phyloP scores from a whole-genome alignment of 225 moss, liverwort and hornwort species.

The Marchantia paleacea region DNA sequence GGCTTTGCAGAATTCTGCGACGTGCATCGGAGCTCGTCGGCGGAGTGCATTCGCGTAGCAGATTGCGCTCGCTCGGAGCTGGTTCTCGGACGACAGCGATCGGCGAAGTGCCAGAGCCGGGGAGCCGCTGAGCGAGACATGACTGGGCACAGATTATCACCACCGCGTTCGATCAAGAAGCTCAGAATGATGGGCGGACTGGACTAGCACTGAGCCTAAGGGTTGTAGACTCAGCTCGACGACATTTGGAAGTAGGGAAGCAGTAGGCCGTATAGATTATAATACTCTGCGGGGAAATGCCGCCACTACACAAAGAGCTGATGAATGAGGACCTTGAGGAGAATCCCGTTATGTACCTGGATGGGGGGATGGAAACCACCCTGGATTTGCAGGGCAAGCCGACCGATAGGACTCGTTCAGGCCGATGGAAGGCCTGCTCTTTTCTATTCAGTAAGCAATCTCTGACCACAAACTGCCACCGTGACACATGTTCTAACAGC shows the following conservation, averaged over 20 bases:
- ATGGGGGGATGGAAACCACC: constrained; percentile 5
- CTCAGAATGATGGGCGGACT: neutral
- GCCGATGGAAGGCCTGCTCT: constrained; percentile 22
- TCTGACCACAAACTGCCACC: neutral
- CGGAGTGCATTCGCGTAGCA: neutral
- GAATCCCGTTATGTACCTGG: constrained; percentile 10
- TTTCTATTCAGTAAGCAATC: constrained; percentile 4
- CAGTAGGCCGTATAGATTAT: neutral
- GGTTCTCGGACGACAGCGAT: neutral
- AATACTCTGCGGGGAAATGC: constrained; percentile 1
- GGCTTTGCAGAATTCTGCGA: neutral
- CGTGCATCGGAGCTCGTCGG: neutral
- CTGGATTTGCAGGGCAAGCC: constrained; percentile 25
- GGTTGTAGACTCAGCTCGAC: neutral
- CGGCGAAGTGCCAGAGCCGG: too few relatives aligned
- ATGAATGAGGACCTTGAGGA: constrained; percentile 21
- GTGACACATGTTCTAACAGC: neutral
- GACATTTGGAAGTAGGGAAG: neutral
- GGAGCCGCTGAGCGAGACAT: constrained; percentile 1
- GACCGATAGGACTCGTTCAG: constrained; percentile 13
- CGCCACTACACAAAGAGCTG: constrained; percentile 20
- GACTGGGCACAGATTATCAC: neutral
- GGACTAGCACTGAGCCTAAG: neutral
- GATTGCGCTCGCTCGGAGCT: neutral
- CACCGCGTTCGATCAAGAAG: neutral